Conservation (phyloP, 2,329 filamentous ascomycete species). For the Colletotrichum abscissum region DNA sequence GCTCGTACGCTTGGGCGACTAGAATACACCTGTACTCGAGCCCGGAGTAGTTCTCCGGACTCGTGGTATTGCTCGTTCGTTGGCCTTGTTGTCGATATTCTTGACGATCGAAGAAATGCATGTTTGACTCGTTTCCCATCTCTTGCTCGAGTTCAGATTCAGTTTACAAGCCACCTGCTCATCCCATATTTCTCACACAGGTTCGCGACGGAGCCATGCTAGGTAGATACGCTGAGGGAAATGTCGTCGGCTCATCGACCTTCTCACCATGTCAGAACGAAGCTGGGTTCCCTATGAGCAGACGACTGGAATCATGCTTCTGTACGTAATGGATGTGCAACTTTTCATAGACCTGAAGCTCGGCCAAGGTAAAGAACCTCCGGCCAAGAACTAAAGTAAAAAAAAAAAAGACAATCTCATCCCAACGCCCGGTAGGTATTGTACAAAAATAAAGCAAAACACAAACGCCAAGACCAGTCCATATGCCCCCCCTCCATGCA, state of each 20-base stretch:
- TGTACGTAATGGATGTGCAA: constrained; percentile 5
- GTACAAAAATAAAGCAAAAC: constrained; percentile 13
- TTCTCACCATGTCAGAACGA: neutral
- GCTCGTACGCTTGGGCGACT: neutral
- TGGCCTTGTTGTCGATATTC: neutral
- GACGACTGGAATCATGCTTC: neutral
- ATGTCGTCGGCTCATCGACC: neutral
- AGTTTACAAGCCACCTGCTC: neutral
- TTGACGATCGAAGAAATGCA: neutral
- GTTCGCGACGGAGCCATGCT: neutral
- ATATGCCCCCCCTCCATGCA: constrained; percentile 5
- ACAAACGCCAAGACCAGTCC: constrained; percentile 25
- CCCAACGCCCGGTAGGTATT: constrained; percentile 25
- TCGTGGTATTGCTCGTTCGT: neutral
- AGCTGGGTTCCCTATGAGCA: too few relatives aligned
- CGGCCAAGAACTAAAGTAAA: constrained; percentile 5
- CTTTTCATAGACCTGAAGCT: constrained; percentile 19
- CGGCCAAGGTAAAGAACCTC: constrained; percentile 2
- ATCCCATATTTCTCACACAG: neutral
- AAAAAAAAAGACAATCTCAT: constrained; percentile 5
- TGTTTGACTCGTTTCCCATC: neutral
- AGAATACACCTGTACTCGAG: neutral
- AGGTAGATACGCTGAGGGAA: neutral
- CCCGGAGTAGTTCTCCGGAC: neutral
- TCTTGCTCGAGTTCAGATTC: neutral